Evolutionary conservation across 1,139 yeast genomes (phyloP).

Genomic region (Lodderomyces metapsilosis): DNA sequence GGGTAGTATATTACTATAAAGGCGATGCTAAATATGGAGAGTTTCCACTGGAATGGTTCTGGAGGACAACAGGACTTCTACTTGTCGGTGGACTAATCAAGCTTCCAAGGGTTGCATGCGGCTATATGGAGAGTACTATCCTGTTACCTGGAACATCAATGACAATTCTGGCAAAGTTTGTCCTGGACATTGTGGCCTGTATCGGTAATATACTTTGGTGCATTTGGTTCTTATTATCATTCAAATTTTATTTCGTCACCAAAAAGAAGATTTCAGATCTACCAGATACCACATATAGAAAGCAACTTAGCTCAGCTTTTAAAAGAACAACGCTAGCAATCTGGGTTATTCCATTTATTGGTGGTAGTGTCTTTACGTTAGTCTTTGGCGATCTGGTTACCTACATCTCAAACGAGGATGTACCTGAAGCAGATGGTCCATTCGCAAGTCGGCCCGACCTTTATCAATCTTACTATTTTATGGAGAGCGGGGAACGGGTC

Average conservation of each 20-base stretch:
- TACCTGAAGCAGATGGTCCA: background rate
- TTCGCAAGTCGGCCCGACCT: background rate
- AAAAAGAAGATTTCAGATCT: constrained; percentile 27
- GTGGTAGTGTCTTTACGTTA: background rate
- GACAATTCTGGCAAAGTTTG: background rate
- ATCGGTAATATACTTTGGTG: constrained; percentile 5
- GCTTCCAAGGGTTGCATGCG: background rate
- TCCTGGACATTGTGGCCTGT: background rate
- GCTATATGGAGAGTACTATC: background rate
- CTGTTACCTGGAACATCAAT: background rate
- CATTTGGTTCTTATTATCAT: constrained; percentile 19
- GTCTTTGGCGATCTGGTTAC: background rate
- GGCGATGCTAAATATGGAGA: constrained; percentile 27
- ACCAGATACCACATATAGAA: too few species aligned
- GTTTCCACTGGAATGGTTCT: constrained; percentile 22
- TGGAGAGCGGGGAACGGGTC: background rate
- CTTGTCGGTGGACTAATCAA: constrained; percentile 11
- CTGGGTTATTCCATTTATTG: constrained; percentile 26
- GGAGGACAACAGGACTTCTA: constrained; percentile 19
- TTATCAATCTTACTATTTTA: background rate
- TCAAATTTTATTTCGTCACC: constrained; percentile 29
- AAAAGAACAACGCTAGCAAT: constrained; percentile 29
- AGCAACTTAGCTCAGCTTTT: too few species aligned
- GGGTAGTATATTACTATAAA: constrained; percentile 32
- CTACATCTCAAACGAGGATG: background rate